These are phyloP conservation scores for Piloderma croceum DNA, from an alignment of 768 basidiomycete genomes.

Conservation along the genomic window DNA sequence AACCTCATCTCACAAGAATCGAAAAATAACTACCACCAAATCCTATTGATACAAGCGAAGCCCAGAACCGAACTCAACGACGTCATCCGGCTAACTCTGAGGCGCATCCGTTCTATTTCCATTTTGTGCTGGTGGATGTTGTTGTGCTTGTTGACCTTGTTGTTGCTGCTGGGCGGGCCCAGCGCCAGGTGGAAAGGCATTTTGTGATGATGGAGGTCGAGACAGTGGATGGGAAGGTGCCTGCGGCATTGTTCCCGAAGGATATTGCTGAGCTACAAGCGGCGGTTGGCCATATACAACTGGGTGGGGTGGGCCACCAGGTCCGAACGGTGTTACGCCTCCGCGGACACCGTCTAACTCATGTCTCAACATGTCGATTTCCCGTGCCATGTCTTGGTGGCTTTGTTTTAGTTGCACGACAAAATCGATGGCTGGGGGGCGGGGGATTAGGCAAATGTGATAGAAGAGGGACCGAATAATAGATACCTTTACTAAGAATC, in stretches of 20 bases:
- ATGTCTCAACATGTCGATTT: conserved; percentile 72
- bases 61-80: no score
- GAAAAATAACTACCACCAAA: no score
- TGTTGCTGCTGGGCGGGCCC: conserved; percentile 26
- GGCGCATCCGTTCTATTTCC: conserved; percentile 25
- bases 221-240: conserved; percentile 41
- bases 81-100: no score
- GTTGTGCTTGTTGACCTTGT: conserved; percentile 17
- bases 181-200: conserved; percentile 41
- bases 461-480: conserved; percentile 7
- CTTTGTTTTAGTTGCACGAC: conserved; percentile 71
- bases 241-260: conserved; percentile 41
- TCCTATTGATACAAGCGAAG: no score
- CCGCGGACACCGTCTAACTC: conserved; percentile 63
- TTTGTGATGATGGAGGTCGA: conserved; percentile 60
- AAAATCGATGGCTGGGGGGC: conserved; percentile 74
- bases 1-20: no score
- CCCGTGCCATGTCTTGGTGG: conserved; percentile 71
- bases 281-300: conserved; percentile 49
- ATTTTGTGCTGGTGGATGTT: conserved; percentile 32
- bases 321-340: conserved; percentile 41
- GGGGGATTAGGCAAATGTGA: conserved; percentile 6
- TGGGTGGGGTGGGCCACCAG: conserved; percentile 43
- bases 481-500: conserved; percentile 86
- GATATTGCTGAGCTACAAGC: conserved; percentile 35